Conservation (phyloP, 306 rosid genomes). For the Cicer bijugum region DNA sequence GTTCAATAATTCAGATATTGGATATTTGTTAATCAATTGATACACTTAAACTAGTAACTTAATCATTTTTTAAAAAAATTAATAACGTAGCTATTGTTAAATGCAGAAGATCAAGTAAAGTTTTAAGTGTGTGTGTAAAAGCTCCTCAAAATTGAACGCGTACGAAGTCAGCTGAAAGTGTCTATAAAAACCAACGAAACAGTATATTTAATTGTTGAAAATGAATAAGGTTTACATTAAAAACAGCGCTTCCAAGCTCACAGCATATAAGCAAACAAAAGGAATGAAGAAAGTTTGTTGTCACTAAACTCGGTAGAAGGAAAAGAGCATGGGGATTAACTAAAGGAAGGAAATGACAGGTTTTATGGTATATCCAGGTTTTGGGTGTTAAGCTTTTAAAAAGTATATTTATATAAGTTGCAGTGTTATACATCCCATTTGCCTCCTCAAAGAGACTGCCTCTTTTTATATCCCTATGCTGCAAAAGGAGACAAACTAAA, state of each 20-base stretch:
- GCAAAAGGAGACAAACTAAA: conserved; percentile 79
- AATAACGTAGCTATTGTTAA: background rate
- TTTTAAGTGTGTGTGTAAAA: background rate
- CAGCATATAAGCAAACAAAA: conserved; percentile 46
- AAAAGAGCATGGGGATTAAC: conserved; percentile 78
- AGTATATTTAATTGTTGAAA: conserved; percentile 8
- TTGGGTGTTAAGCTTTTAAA: conserved; percentile 80
- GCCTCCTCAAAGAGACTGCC: conserved; percentile 68
- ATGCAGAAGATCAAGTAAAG: background rate
- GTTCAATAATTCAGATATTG: background rate
- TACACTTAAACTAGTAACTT: background rate
- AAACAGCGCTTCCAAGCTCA: conserved; percentile 37
- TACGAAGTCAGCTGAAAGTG: background rate
- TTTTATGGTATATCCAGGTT: conserved; percentile 64
- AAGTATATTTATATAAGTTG: conserved; percentile 73
- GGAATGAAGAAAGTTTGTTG: conserved; percentile 53
- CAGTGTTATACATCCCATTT: conserved; percentile 84
- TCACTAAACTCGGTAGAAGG: conserved; percentile 45
- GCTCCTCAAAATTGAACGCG: conserved; percentile 7
- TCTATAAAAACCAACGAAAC: conserved; percentile 18
- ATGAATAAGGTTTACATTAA: conserved; percentile 24
- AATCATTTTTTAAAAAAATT: background rate
- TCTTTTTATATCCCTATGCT: conserved; percentile 57
- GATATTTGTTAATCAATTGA: background rate
- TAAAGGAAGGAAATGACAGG: conserved; percentile 67